Conservation (phyloP, 192 early-diverging fungal species). For the Umbelopsis ramanniana region DNA sequence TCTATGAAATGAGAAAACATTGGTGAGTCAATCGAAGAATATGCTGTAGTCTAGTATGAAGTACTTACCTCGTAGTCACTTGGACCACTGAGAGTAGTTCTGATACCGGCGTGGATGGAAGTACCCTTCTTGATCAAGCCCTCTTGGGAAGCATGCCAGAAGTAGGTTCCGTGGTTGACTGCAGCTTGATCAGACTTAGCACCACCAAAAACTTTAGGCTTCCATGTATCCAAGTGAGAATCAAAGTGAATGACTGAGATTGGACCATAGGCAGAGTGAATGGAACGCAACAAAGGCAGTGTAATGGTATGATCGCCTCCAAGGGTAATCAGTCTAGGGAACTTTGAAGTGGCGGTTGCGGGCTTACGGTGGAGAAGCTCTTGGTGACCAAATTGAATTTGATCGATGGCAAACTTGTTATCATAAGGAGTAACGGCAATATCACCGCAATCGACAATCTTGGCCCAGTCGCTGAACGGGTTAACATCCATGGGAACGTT, state of each 20-base stretch:
- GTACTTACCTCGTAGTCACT: conserved; percentile 23
- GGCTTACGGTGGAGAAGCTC: conserved; percentile 32
- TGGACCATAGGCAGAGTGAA: conserved; percentile 23
- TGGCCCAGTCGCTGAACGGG: conserved; percentile 39
- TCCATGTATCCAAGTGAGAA: conserved; percentile 31
- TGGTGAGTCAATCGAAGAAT: not conserved
- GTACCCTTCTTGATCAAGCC: conserved; percentile 34
- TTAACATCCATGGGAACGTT: conserved; percentile 35
- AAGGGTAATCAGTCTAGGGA: conserved; percentile 34
- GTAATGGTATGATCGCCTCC: conserved; percentile 40
- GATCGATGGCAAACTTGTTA: conserved; percentile 31
- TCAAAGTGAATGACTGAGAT: conserved; percentile 31
- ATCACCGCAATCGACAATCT: conserved; percentile 40
- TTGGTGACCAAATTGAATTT: conserved; percentile 29
- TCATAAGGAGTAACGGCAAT: conserved; percentile 40
- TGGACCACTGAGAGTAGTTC: conserved; percentile 31
- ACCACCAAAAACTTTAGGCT: conserved; percentile 20
- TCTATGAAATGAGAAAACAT: conserved; percentile 4
- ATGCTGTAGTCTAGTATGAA: not conserved
- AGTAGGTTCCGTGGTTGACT: conserved; percentile 40
- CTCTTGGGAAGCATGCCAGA: conserved; percentile 41
- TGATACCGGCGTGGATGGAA: conserved; percentile 36
- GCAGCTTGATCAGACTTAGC: conserved; percentile 10
- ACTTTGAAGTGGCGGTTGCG: not conserved
- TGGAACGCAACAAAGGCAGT: not conserved